These are phyloP conservation scores for Lanmaoa pseudosensibilis DNA, from an alignment of 768 basidiomycete species.

Conservation along the genomic window DNA sequence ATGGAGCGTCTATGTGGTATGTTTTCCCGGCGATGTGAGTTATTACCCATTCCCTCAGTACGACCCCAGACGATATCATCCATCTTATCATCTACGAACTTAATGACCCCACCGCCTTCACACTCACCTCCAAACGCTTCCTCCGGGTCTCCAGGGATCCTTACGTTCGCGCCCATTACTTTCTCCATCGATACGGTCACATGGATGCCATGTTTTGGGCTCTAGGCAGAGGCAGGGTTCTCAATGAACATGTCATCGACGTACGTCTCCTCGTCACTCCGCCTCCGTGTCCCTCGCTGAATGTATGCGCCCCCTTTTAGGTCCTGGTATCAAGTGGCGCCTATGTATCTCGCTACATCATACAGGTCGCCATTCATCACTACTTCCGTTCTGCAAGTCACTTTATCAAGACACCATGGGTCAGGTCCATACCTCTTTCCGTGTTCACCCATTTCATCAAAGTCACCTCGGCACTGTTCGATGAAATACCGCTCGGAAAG, in stretches of 20 bases:
- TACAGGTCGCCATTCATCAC: constrained; percentile 77
- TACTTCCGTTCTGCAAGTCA: constrained; percentile 71
- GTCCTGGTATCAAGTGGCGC: constrained; percentile 75
- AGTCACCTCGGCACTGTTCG: constrained; percentile 56
- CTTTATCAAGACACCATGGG: constrained; percentile 77
- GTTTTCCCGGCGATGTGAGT: constrained; percentile 29
- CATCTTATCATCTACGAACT: constrained; percentile 75
- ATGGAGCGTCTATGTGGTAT: constrained; percentile 72
- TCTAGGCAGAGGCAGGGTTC: constrained; percentile 66
- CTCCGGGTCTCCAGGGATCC: constrained; percentile 66
- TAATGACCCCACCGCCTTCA: constrained; percentile 60
- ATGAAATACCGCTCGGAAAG: constrained; percentile 68
- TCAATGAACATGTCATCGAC: constrained; percentile 67
- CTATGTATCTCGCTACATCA: constrained; percentile 75
- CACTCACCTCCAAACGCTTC: constrained; percentile 57
- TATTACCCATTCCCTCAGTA: constrained; percentile 10
- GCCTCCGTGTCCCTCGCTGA: constrained; percentile 20
- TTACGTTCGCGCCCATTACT: constrained; percentile 76
- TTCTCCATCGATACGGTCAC: constrained; percentile 69
- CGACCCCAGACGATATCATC: constrained; percentile 56
- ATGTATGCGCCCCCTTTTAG: constrained; percentile 40
- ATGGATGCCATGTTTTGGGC: constrained; percentile 74
- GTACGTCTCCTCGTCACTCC: constrained; percentile 42
- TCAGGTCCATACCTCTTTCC: constrained; percentile 57
- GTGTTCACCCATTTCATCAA: constrained; percentile 67